A percentile compares a stretch with the other conserved stretches of the same genome.
These are phyloP conservation scores for Alternaria sp. DNA, from an alignment of 2,329 filamentous ascomycete species.

Conservation along the genomic window DNA sequence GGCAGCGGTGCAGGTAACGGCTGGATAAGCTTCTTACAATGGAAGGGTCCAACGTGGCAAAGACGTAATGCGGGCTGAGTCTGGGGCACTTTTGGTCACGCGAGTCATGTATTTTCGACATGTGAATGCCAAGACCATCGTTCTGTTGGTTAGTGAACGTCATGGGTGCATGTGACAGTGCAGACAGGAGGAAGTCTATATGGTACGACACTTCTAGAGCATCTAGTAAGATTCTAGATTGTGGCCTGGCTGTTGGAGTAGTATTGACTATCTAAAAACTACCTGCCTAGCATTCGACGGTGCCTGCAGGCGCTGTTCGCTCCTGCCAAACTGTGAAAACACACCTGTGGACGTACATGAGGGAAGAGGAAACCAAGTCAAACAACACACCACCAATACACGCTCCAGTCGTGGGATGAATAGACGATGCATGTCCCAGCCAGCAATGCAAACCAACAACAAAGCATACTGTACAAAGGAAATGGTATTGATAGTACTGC, in stretches of 20 bases:
- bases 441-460: slow-evolving; percentile 40
- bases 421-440: slow-evolving; percentile 25
- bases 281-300: slow-evolving; percentile 1
- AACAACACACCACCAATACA: slow-evolving; percentile 23
- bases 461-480: slow-evolving; percentile 39
- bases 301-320: slow-evolving; percentile 5
- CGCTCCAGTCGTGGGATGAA: slow-evolving; percentile 24
- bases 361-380: slow-evolving; percentile 10
- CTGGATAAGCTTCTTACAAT: background rate
- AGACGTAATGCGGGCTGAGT: slow-evolving; percentile 9
- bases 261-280: slow-evolving; percentile 17
- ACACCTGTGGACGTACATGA: background rate
- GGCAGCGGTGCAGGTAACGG: background rate
- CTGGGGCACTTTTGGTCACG: slow-evolving; percentile 22
- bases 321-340: slow-evolving; percentile 8
- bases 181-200: background rate
- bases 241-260: slow-evolving; percentile 3
- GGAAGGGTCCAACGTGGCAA: slow-evolving; percentile 4
- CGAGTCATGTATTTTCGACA: slow-evolving; percentile 26
- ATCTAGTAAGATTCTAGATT: background rate
- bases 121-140: slow-evolving; percentile 35
- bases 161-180: slow-evolving; percentile 5
- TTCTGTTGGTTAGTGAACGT: slow-evolving; percentile 7
- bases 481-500: slow-evolving; percentile 32
- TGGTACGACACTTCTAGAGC: background rate